Evolutionary conservation across 257 asterid species (phyloP), one percentile per base, ranked within the genome.

Genomic region (Mitragyna speciosa): DNA sequence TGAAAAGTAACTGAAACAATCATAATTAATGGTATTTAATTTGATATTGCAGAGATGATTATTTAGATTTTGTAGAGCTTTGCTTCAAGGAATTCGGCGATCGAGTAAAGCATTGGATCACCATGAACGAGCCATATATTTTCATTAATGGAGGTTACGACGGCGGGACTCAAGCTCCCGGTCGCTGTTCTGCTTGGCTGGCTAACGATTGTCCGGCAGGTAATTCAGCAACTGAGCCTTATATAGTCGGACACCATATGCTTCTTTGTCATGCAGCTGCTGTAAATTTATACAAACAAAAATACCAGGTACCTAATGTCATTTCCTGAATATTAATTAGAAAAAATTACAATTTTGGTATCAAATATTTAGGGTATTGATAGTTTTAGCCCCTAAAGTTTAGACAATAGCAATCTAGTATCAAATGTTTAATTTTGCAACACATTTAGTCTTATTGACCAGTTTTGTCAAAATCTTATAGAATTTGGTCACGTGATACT

Each of bases 41-140:
- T 52, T 16, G 6, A 12, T 15, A 12, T 28, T 31, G 67, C 76
- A 79, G 82, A 45, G 64, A 43, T 56, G 82, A 79, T 51, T 79
- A 52, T n/a, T 19, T 52, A 36, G 82, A 79, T 31, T 79, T 70
- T 31, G 82, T 24, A 59, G 82, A 67, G 70, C 63, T 72, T 45
- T 79, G 82, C 17, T 79, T 79, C 73, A 49, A 79, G n/a, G 82
- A 79, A 72, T 79, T 79, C 24, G 82, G 78, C 2, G 82, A 79
- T 7, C 28, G 78, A 61, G 82, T 79, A 12, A 79, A 79, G 82
- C 52, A 79, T 72, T 79, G 82, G 82, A 48, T 61, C 8, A 79
- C 78, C 30, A 43, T 79, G 64, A 79, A 79, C 14, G 82, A 79
- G 65, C 82, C 82, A 2, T 71, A 45, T 24, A 71, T 70, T 71